phyloP scores from a whole-genome alignment of 345 rosid genomes.

The Lenwebbia sp. region DNA sequence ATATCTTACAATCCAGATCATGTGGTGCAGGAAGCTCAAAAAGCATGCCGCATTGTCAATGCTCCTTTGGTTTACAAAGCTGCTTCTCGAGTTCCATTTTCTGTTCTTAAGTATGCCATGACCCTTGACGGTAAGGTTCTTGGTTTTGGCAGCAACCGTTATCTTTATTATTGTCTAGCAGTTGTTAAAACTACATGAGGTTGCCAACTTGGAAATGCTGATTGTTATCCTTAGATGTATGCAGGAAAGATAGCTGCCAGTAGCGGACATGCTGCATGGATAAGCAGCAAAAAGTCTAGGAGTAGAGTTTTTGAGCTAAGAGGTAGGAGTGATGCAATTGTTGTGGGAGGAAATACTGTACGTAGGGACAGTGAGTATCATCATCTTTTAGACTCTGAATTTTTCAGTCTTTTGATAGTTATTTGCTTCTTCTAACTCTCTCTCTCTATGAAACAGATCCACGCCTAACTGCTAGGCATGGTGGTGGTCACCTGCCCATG shows the following conservation, averaged over 20 bases:
- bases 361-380: conserved; percentile 66
- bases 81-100: conserved; percentile 73
- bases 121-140: conserved; percentile 75
- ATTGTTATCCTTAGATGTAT: conserved; percentile 2
- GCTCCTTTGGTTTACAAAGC: conserved; percentile 84
- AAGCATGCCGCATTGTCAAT: conserved; percentile 74
- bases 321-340: conserved; percentile 79
- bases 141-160: background rate
- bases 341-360: conserved; percentile 90
- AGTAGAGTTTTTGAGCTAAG: conserved; percentile 71
- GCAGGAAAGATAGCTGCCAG: conserved; percentile 90
- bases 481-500: conserved; percentile 78
- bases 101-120: conserved; percentile 94
- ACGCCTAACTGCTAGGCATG: conserved; percentile 79
- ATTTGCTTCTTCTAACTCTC: background rate
- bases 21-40: conserved; percentile 59
- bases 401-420: background rate
- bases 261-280: conserved; percentile 93
- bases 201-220: background rate
- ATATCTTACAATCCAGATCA: background rate
- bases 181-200: background rate
- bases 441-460: conserved; percentile 50
- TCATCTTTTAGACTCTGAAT: background rate
- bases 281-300: conserved; percentile 80
- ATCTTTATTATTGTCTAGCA: background rate